phyloP scores from a whole-genome alignment of 2,329 filamentous ascomycete genomes.

The Boeremia lycopersici region DNA sequence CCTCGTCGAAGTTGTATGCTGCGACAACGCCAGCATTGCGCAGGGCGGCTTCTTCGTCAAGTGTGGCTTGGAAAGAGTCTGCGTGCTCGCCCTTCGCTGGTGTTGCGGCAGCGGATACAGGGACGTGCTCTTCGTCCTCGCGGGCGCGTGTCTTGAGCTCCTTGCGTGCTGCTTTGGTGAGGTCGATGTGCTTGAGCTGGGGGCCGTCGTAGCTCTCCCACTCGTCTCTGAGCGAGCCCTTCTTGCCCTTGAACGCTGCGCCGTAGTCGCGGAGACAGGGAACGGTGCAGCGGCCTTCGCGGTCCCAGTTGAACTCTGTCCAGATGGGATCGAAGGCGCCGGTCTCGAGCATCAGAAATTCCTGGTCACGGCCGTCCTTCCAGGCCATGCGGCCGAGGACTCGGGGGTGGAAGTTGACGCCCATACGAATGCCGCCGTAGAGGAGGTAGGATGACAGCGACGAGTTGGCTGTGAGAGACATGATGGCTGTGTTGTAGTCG shows the following conservation, averaged over 20 bases:
- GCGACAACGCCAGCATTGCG: slow-evolving; percentile 49
- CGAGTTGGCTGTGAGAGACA: slow-evolving; percentile 62
- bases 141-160: slow-evolving; percentile 33
- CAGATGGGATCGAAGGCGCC: slow-evolving; percentile 64
- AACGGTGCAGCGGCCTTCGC: slow-evolving; percentile 59
- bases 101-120: slow-evolving; percentile 36
- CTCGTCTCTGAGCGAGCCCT: slow-evolving; percentile 55
- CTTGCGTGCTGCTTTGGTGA: slow-evolving; percentile 33
- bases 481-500: slow-evolving; percentile 64
- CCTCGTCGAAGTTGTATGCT: slow-evolving; percentile 56
- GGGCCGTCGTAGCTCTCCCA: slow-evolving; percentile 60
- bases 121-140: slow-evolving; percentile 35
- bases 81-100: slow-evolving; percentile 31
- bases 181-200: slow-evolving; percentile 47
- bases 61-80: slow-evolving; percentile 49
- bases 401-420: slow-evolving; percentile 62
- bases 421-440: slow-evolving; percentile 62
- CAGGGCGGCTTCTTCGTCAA: slow-evolving; percentile 49
- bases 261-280: slow-evolving; percentile 61
- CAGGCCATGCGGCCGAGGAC: slow-evolving; percentile 63
- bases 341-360: slow-evolving; percentile 63
- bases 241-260: slow-evolving; percentile 58
- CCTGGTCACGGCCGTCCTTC: slow-evolving; percentile 60
- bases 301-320: slow-evolving; percentile 62
- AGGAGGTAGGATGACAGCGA: slow-evolving; percentile 61